Evolutionary conservation across 1,139 yeast genomes (phyloP).

Genomic region (Wickerhamiella pararugosa): DNA sequence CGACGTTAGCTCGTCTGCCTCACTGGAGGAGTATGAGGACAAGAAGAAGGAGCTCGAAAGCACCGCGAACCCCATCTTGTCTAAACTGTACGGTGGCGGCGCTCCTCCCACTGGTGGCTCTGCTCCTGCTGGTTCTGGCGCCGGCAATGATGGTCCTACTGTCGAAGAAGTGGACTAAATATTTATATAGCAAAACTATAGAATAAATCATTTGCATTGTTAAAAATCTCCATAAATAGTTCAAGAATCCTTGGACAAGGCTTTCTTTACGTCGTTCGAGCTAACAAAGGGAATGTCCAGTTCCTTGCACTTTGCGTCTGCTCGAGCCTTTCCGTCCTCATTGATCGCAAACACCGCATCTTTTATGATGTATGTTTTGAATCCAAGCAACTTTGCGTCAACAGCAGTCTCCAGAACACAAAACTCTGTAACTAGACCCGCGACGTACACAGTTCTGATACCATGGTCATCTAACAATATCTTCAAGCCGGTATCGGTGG

Average conservation of each 20-base stretch:
- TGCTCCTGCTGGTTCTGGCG: conserved; percentile 44
- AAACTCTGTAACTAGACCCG: conserved; percentile 75
- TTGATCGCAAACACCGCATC: conserved; percentile 29
- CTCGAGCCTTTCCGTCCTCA: conserved; percentile 3
- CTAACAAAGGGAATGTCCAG: too few relatives aligned
- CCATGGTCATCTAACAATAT: conserved; percentile 30
- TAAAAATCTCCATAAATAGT: too few relatives aligned
- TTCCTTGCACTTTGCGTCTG: too few relatives aligned
- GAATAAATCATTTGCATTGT: neutral
- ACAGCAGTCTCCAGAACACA: conserved; percentile 69
- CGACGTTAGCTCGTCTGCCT: conserved; percentile 74
- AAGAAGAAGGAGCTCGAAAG: conserved; percentile 89
- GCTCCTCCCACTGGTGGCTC: conserved; percentile 35
- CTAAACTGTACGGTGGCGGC: conserved; percentile 63
- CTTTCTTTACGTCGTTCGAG: too few relatives aligned
- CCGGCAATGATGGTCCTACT: conserved; percentile 40
- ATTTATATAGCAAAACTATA: neutral
- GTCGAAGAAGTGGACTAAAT: conserved; percentile 83
- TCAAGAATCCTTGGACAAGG: too few relatives aligned
- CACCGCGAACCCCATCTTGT: conserved; percentile 85
- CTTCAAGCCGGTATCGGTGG: conserved; percentile 53
- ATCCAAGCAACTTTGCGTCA: conserved; percentile 51
- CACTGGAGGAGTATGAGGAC: conserved; percentile 75
- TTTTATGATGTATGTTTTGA: conserved; percentile 42
- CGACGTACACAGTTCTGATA: conserved; percentile 51